These are phyloP conservation scores for Oldenlandia corymbosa DNA, from an alignment of 257 asterid species.

Conservation along the genomic window DNA sequence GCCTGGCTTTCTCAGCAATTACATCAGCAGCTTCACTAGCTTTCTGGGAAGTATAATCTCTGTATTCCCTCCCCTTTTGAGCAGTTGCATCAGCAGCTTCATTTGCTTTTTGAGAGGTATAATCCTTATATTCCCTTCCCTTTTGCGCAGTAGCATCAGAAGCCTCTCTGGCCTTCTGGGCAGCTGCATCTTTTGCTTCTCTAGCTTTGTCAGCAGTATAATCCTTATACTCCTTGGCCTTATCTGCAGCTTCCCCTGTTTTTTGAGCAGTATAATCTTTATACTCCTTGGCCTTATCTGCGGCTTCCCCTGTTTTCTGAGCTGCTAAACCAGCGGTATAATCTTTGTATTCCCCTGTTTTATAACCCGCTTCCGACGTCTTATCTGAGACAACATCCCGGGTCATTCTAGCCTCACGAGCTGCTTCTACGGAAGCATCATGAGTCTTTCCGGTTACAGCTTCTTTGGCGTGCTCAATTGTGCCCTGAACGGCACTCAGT, in stretches of 20 bases:
- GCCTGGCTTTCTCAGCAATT: constrained; percentile 1
- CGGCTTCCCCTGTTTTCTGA: constrained; percentile 18
- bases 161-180: constrained; percentile 24
- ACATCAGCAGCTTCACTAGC: constrained; percentile 17
- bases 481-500: constrained; percentile 32
- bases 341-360: constrained; percentile 22
- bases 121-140: constrained; percentile 14
- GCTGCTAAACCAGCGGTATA: constrained; percentile 4
- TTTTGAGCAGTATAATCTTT: constrained; percentile 2
- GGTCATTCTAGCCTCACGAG: constrained; percentile 20
- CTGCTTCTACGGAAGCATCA: constrained; percentile 29
- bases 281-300: constrained; percentile 5
- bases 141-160: constrained; percentile 9
- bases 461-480: constrained; percentile 35
- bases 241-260: constrained; percentile 15
- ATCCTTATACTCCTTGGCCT: neutral
- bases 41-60: constrained; percentile 19
- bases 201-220: neutral
- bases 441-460: constrained; percentile 30
- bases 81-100: neutral
- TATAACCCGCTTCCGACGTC: constrained; percentile 38
- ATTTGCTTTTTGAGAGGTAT: constrained; percentile 11
- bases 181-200: too few species aligned
- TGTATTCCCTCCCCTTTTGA: constrained; percentile 1
- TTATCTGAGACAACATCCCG: constrained; percentile 48